phyloP scores from a whole-genome alignment of 805 yeast species.

The Nakazawaea wickerhamii region DNA sequence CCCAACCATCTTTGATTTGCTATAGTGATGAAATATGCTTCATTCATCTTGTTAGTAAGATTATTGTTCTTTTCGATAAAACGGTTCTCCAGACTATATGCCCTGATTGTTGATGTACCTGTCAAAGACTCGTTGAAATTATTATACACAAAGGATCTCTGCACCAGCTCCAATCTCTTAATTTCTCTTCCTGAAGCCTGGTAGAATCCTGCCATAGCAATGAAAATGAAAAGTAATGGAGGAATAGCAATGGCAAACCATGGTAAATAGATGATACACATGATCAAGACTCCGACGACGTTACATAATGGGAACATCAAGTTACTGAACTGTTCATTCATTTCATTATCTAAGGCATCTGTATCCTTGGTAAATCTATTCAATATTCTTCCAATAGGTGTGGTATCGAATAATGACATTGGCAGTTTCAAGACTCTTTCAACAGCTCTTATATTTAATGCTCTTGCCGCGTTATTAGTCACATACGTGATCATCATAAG shows the following conservation, averaged over 20 bases:
- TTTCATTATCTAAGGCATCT: slow-evolving; percentile 75
- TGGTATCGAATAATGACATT: slow-evolving; percentile 76
- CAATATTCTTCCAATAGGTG: slow-evolving; percentile 83
- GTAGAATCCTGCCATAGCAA: slow-evolving; percentile 46
- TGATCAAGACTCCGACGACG: slow-evolving; percentile 57
- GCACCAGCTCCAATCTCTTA: slow-evolving; percentile 68
- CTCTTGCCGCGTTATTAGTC: slow-evolving; percentile 47
- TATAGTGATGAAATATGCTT: slow-evolving; percentile 57
- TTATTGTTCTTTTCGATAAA: slow-evolving; percentile 43
- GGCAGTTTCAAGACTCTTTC: slow-evolving; percentile 65
- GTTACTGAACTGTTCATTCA: slow-evolving; percentile 63
- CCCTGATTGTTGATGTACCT: slow-evolving; percentile 62
- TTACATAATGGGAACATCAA: slow-evolving; percentile 49
- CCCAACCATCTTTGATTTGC: slow-evolving; percentile 75
- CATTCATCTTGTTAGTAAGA: slow-evolving; percentile 56
- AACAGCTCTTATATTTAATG: slow-evolving; percentile 57
- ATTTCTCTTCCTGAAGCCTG: slow-evolving; percentile 71
- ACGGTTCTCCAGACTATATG: slow-evolving; percentile 41
- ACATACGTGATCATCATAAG: slow-evolving; percentile 43
- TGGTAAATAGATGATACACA: slow-evolving; percentile 67
- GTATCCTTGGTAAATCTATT: slow-evolving; percentile 87
- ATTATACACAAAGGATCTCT: slow-evolving; percentile 64
- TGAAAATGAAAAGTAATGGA: slow-evolving; percentile 38
- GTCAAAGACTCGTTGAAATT: slow-evolving; percentile 65
- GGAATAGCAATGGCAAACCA: slow-evolving; percentile 69